Evolutionary conservation across 2,329 filamentous ascomycete species (phyloP).

Genomic region (Knoxdaviesia capensis): DNA sequence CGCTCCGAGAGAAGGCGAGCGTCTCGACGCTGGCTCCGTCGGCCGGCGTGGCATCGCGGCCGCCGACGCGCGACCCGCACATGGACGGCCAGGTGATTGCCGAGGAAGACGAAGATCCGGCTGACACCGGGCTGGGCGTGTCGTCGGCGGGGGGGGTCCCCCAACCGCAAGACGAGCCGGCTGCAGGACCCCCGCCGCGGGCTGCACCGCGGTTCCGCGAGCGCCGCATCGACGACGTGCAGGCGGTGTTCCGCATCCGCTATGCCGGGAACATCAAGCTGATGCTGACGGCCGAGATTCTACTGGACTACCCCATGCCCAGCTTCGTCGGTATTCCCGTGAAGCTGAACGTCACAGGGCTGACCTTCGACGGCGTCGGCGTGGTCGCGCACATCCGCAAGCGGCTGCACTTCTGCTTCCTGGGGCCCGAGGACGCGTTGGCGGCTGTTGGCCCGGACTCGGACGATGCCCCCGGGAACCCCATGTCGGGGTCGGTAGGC

Average conservation of each 20-base stretch:
- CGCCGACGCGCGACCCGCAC: conserved; percentile 22
- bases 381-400: conserved; percentile 82
- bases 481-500: conserved; percentile 1
- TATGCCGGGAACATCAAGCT: conserved; percentile 79
- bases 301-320: conserved; percentile 95
- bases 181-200: too few species aligned
- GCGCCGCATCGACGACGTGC: conserved; percentile 65
- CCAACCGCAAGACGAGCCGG: conserved; percentile 5
- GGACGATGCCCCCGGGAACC: conserved; percentile 10
- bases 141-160: too few species aligned
- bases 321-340: conserved; percentile 93
- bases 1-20: conserved; percentile 36
- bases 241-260: conserved; percentile 76
- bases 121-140: not conserved
- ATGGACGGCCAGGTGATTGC: conserved; percentile 16
- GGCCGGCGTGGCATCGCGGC: conserved; percentile 26
- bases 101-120: conserved; percentile 15
- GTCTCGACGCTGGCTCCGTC: conserved; percentile 40
- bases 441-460: conserved; percentile 40
- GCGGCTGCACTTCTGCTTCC: conserved; percentile 80
- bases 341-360: conserved; percentile 81
- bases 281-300: conserved; percentile 80
- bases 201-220: conserved; percentile 37
- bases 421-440: conserved; percentile 78
- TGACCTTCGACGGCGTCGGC: conserved; percentile 89